Base-by-base conservation (phyloP, 2,329 filamentous ascomycete genomes). In the Elsinoe perseae region DNA sequence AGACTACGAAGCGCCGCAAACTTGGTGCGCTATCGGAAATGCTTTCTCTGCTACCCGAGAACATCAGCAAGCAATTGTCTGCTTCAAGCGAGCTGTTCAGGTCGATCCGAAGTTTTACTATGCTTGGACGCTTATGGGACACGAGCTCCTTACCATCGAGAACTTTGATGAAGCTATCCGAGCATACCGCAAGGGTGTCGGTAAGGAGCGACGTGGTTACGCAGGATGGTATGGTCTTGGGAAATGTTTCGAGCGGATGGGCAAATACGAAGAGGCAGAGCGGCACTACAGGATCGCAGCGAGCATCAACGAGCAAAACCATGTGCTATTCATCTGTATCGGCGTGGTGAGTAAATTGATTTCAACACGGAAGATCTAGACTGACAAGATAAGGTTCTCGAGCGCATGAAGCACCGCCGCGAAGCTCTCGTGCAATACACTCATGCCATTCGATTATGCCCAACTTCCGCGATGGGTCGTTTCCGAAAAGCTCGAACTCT, bases 211-310 rank as follows among this genome's bases (percentile, higher is more conserved):
- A 56, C 84, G 92, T 18, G 92, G 96, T 68, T 98, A 97, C 75
- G 95, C 96, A 67, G 93, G 92, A n/a, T 97, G 95, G 81, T 98
- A 97, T 69, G 93, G 93, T 18, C 71, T 85, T n/a, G 82, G 81
- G 6, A 89, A 79, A 16, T 74, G 88, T 18, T 87, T 89, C 68
- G 69, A 78, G 52, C 75, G 75, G 18, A 66, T 70, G 62, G 66
- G 68, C 59, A 69, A 70, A 61, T 63, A 68, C 64, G 89, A 95
- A 60, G 89, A 93, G 68, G 92, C 93, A 1, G 88, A 95, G 66
- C 84, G 85, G 57, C 92, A 98, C 73, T 98, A 95, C 75, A 83
- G 89, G 58, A 86, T 89, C 18, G 93, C 93, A 1, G 85, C 89
- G 10, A 77, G 79, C 40, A 95, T 98, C 71, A 97, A 98, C 65